These are phyloP conservation scores for Linnemannia hyalina DNA, from an alignment of 192 early-diverging fungal genomes.

Conservation along the genomic window DNA sequence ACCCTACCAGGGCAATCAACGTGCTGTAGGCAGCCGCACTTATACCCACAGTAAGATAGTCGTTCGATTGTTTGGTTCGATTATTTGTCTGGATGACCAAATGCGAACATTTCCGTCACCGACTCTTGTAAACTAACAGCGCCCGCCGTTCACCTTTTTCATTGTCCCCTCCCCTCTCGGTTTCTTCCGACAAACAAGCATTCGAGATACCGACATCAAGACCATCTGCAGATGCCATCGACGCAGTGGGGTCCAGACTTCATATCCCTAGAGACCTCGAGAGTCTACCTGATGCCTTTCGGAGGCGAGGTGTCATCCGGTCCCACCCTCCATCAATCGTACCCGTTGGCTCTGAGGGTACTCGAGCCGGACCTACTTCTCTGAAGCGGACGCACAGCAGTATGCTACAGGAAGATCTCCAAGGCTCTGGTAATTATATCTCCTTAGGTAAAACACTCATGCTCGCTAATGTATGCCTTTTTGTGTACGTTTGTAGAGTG, in stretches of 20 bases:
- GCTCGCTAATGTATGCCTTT: background rate
- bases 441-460: conserved; percentile 14
- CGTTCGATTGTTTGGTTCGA: background rate
- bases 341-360: background rate
- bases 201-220: background rate
- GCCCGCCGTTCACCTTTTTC: background rate
- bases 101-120: background rate
- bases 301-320: conserved; percentile 40
- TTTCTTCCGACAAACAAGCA: background rate
- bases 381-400: conserved; percentile 38
- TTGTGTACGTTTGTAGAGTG: background rate
- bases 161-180: background rate
- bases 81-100: background rate
- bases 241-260: conserved; percentile 24
- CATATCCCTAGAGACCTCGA: conserved; percentile 43
- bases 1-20: background rate
- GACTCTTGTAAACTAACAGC: background rate
- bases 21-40: background rate
- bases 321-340: conserved; percentile 8
- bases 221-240: background rate
- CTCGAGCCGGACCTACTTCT: background rate
- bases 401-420: conserved; percentile 30
- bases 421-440: background rate
- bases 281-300: conserved; percentile 45
- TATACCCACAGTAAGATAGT: background rate